These are phyloP conservation scores for Lonicera japonica DNA, from an alignment of 129 eudicot species.

Conservation along the genomic window DNA sequence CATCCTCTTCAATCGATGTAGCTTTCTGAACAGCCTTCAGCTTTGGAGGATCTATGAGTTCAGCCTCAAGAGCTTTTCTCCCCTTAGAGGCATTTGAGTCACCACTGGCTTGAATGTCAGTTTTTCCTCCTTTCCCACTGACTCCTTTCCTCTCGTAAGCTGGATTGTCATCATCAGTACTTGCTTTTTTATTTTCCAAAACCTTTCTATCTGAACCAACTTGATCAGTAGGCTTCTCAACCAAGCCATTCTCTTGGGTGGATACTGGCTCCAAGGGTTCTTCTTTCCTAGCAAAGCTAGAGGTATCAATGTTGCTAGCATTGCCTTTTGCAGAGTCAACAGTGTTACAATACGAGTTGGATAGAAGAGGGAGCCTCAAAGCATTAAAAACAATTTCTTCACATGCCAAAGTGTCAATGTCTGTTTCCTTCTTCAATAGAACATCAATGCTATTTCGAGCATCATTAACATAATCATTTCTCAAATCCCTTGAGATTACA, in stretches of 20 bases:
- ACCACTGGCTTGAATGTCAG: constrained; percentile 22
- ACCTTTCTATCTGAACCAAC: constrained; percentile 22
- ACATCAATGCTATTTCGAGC: constrained; percentile 7
- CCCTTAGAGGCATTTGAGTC: constrained; percentile 36
- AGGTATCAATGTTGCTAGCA: not conserved
- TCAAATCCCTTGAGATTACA: constrained; percentile 27
- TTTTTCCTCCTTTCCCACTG: not conserved
- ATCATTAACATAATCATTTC: constrained; percentile 23
- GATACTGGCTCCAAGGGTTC: constrained; percentile 33
- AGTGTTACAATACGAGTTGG: constrained; percentile 21
- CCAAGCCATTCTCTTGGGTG: constrained; percentile 28
- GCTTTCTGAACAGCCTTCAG: constrained; percentile 34
- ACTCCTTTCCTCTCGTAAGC: constrained; percentile 20
- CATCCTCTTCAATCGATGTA: constrained; percentile 34
- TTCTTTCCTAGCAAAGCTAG: constrained; percentile 19
- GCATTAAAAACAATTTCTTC: constrained; percentile 62
- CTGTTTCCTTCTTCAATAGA: constrained; percentile 29
- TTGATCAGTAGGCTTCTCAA: constrained; percentile 37
- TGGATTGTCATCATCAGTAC: constrained; percentile 20
- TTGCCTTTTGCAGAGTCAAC: constrained; percentile 28
- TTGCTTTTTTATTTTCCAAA: constrained; percentile 16
- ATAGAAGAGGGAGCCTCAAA: constrained; percentile 63
- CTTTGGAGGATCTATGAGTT: constrained; percentile 25
- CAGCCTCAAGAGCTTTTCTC: constrained; percentile 23
- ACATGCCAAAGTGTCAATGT: constrained; percentile 34